Evolutionary conservation across 768 basidiomycete genomes (phyloP).

Genomic region (Tricholoma matsutake): DNA sequence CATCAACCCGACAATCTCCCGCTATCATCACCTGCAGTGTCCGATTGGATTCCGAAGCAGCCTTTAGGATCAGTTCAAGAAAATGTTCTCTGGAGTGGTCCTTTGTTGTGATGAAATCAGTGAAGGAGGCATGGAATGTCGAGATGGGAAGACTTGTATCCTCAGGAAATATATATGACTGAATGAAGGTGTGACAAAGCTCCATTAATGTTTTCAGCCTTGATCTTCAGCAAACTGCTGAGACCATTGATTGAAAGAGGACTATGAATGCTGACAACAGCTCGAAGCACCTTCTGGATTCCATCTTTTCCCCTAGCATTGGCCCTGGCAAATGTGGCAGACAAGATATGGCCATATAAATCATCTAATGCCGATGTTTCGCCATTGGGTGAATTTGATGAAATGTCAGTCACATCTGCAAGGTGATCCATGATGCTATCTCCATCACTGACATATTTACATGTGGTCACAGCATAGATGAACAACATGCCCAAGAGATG

Average conservation of each 20-base stretch:
- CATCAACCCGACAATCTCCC: too few species aligned
- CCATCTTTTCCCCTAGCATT: not conserved
- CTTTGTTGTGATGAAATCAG: not conserved
- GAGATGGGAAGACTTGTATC: not conserved
- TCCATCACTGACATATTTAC: not conserved
- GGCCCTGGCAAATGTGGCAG: not conserved
- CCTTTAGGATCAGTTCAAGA: too few species aligned
- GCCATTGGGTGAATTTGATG: not conserved
- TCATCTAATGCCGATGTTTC: not conserved
- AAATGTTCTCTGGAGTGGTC: not conserved
- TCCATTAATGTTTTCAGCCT: not conserved
- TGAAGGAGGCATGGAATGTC: not conserved
- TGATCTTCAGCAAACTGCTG: not conserved
- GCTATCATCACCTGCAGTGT: too few species aligned
- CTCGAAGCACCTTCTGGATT: not conserved
- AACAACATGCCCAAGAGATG: not conserved
- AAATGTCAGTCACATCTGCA: not conserved
- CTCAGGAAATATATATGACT: not conserved
- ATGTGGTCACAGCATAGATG: not conserved
- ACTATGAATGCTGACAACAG: not conserved
- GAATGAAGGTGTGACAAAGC: not conserved
- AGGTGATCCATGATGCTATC: too few species aligned
- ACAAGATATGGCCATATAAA: not conserved
- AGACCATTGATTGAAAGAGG: not conserved
- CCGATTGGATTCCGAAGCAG: too few species aligned